A percentile compares a stretch with the other conserved stretches of the same genome.
phyloP scores from a whole-genome alignment of 495 filamentous ascomycete species.

The Penicillium alfredii region DNA sequence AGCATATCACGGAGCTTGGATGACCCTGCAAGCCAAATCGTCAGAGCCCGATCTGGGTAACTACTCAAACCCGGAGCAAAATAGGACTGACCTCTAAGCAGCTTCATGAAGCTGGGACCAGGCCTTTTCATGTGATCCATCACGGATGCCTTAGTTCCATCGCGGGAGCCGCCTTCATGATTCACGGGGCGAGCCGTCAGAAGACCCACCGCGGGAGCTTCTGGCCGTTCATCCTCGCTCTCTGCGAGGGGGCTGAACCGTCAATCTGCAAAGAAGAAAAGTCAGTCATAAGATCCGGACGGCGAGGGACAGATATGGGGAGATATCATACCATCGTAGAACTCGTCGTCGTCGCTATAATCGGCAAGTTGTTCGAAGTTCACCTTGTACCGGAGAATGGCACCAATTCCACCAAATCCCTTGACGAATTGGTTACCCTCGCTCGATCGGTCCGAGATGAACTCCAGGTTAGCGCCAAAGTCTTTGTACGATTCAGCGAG shows the following conservation, averaged over 20 bases:
- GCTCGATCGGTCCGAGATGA: slow-evolving; percentile 91
- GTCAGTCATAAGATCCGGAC: slow-evolving; percentile 10
- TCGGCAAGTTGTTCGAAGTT: slow-evolving; percentile 99
- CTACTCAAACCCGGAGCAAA: not conserved
- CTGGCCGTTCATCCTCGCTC: slow-evolving; percentile 81
- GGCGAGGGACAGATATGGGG: slow-evolving; percentile 1
- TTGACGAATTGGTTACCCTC: slow-evolving; percentile 99
- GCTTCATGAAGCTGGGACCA: slow-evolving; percentile 32
- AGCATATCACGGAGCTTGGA: slow-evolving; percentile 40
- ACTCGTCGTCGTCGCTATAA: slow-evolving; percentile 93
- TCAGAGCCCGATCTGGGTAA: too few relatives aligned
- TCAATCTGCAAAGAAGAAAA: slow-evolving; percentile 62
- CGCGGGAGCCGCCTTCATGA: slow-evolving; percentile 33
- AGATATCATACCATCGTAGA: slow-evolving; percentile 76
- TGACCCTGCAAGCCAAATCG: slow-evolving; percentile 32
- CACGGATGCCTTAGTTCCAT: slow-evolving; percentile 31
- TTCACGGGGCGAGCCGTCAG: slow-evolving; percentile 52
- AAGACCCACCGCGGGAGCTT: slow-evolving; percentile 56
- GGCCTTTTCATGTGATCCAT: slow-evolving; percentile 24
- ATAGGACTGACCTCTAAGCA: slow-evolving; percentile 38
- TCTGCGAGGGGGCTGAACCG: slow-evolving; percentile 81
- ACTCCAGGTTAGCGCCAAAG: slow-evolving; percentile 93
- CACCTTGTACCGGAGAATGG: slow-evolving; percentile 96
- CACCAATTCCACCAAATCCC: slow-evolving; percentile 97
- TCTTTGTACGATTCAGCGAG: slow-evolving; percentile 96